Conservation (phyloP, 2,329 filamentous ascomycete species). For the Xylaria sp. region DNA sequence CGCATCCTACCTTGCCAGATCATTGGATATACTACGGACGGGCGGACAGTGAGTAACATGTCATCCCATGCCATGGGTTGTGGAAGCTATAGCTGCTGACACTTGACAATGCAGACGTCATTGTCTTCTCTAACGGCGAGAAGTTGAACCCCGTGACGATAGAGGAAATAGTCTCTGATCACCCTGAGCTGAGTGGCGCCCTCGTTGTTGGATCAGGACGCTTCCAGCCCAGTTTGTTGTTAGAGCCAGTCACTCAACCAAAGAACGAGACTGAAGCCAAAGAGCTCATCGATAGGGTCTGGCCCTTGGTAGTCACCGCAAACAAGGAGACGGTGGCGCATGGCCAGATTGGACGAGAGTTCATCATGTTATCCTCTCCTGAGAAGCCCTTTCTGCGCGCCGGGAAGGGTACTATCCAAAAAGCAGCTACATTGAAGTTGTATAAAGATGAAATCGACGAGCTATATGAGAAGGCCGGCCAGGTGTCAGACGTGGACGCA, state of each 20-base stretch:
- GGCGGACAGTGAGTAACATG: conserved; percentile 50
- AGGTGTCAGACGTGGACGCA: conserved; percentile 38
- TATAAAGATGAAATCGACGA: conserved; percentile 58
- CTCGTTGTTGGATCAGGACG: conserved; percentile 59
- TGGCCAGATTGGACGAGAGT: conserved; percentile 56
- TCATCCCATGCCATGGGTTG: background rate
- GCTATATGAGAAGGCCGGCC: conserved; percentile 51
- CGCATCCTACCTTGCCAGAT: conserved; percentile 53
- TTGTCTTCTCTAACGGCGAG: conserved; percentile 63
- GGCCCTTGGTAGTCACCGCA: conserved; percentile 56
- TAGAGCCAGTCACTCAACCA: conserved; percentile 56
- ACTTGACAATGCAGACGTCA: conserved; percentile 49
- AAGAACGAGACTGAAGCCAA: conserved; percentile 44
- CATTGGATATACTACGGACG: conserved; percentile 55
- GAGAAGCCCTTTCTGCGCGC: conserved; percentile 58
- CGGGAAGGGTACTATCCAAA: conserved; percentile 60
- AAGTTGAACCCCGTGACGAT: conserved; percentile 62
- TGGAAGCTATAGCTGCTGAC: conserved; percentile 6
- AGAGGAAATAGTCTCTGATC: conserved; percentile 54
- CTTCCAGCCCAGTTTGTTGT: conserved; percentile 60
- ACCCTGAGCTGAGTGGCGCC: conserved; percentile 55
- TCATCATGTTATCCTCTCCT: conserved; percentile 54
- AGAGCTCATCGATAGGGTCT: conserved; percentile 56
- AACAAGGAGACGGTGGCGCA: conserved; percentile 59
- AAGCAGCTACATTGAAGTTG: conserved; percentile 52